These are phyloP conservation scores for Mycena metata DNA, from an alignment of 768 basidiomycete species.

Conservation along the genomic window DNA sequence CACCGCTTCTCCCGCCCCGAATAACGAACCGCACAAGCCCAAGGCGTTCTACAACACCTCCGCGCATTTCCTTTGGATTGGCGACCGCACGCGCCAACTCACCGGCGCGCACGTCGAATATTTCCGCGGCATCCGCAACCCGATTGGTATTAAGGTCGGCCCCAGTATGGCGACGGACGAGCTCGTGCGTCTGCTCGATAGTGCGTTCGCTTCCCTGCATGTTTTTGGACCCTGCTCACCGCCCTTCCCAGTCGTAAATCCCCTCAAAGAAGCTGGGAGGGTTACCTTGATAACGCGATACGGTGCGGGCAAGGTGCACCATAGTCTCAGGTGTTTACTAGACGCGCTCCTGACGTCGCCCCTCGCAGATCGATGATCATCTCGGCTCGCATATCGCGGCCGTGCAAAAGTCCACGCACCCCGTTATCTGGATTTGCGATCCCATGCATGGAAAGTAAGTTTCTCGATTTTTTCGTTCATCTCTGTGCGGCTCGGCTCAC, in stretches of 20 bases:
- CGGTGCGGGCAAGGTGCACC: constrained; percentile 83
- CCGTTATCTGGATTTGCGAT: constrained; percentile 95
- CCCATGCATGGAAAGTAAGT: constrained; percentile 98
- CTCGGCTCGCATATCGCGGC: constrained; percentile 86
- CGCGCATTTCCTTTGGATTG: constrained; percentile 97
- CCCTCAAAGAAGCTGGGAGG: constrained; percentile 82
- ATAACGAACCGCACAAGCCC: not conserved
- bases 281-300: constrained; percentile 95
- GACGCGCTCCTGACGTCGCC: too few species aligned
- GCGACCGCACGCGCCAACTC: constrained; percentile 93
- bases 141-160: constrained; percentile 96
- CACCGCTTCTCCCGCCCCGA: not conserved
- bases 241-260: constrained; percentile 80
- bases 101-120: constrained; percentile 96
- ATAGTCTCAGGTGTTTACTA: too few species aligned
- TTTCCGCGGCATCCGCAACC: constrained; percentile 92
- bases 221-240: not conserved
- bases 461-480: too few species aligned
- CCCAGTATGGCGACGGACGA: constrained; percentile 88
- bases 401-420: constrained; percentile 85
- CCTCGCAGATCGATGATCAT: constrained; percentile 73
- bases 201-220: constrained; percentile 58
- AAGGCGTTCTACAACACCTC: constrained; percentile 88
- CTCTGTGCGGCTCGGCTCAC: not conserved
- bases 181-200: constrained; percentile 79